Evolutionary conservation across 148 eudicot genomes (phyloP), one percentile per base, ranked within the genome.

Genomic region (Persicaria maculosa): DNA sequence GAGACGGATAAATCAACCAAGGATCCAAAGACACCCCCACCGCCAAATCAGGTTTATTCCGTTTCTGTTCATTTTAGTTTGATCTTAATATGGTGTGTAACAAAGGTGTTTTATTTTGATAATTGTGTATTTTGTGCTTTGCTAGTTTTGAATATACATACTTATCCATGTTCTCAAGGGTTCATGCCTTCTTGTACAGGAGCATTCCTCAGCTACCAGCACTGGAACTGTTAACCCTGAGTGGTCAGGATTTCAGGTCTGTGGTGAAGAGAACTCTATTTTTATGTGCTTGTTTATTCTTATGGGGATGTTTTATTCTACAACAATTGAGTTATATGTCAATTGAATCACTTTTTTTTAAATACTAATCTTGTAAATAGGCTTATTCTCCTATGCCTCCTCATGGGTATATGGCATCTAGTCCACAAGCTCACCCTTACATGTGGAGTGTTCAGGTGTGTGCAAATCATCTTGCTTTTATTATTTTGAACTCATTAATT

Each of bases 381-480:
- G 94, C 93, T 17, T 92, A 96, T 88, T 88, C 99, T 83, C 97
- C 96, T 14, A 84, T 96, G 80, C 97, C 97, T 73, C 94, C 99
- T 22, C 97, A 80, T 80, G 97, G 94, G 46, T 90, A 71, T 84
- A 44, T 92, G 85, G 94, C 99, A 44, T 88, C 97, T 11, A 90
- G 86, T 77, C 94, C 99, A 57, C 99, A 96, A 87, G 88, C 91
- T 62, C 97, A 90, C 75, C 97, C 99, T 71, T 96, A 96, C 62
- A 89, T 96, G 99, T 96, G 99, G 99, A 93, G 99, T 81, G 97
- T 95, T 82, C 99, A 96, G 97, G 99, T 92, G 84, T 45, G 72
- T 45, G 72, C 22, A 45, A 46, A 31, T 44, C 72, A 64, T 59
- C 25, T 9, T 59, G 15, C 64, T 58, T 19, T 58, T 4, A 1